Evolutionary conservation across 2,329 filamentous ascomycete species (phyloP).

Genomic region (Pseudonectria buxi): DNA sequence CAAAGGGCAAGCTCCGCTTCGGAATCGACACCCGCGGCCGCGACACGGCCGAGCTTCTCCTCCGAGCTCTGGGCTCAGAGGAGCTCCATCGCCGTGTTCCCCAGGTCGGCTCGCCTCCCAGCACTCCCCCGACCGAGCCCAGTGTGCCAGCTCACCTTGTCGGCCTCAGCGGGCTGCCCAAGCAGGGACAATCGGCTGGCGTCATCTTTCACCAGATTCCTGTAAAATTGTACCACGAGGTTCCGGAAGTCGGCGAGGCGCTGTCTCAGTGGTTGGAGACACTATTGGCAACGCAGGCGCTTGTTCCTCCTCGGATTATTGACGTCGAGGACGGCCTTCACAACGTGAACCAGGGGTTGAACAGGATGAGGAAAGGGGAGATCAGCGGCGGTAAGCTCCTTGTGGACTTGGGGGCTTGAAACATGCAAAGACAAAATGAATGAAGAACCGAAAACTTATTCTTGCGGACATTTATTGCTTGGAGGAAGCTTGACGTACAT

Average conservation of each 20-base stretch:
- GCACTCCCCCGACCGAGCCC: constrained; percentile 28
- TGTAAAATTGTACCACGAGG: constrained; percentile 69
- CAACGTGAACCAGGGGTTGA: constrained; percentile 61
- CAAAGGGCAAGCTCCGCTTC: constrained; percentile 53
- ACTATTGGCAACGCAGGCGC: constrained; percentile 45
- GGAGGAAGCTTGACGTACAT: too few relatives aligned
- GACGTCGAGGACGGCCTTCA: constrained; percentile 56
- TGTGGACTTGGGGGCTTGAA: constrained; percentile 30
- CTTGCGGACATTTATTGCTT: too few relatives aligned
- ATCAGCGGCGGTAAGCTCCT: constrained; percentile 64
- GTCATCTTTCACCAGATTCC: constrained; percentile 59
- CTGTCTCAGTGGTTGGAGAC: constrained; percentile 62
- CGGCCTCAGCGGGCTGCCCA: constrained; percentile 61
- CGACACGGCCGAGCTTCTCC: constrained; percentile 53
- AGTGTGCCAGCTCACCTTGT: constrained; percentile 49
- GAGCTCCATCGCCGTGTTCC: constrained; percentile 34
- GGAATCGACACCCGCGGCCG: constrained; percentile 62
- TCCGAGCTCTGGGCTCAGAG: constrained; percentile 28
- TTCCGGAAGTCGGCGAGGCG: constrained; percentile 54
- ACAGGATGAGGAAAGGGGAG: constrained; percentile 57
- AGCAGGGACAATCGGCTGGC: constrained; percentile 37
- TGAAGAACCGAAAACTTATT: neutral
- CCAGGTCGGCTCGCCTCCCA: constrained; percentile 28
- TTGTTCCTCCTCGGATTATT: constrained; percentile 60
- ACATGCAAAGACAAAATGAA: neutral